A percentile compares a stretch with the other conserved stretches of the same genome.
These are phyloP conservation scores for Chrysanthemum seticuspe DNA, from an alignment of 129 eudicot species.

Conservation along the genomic window DNA sequence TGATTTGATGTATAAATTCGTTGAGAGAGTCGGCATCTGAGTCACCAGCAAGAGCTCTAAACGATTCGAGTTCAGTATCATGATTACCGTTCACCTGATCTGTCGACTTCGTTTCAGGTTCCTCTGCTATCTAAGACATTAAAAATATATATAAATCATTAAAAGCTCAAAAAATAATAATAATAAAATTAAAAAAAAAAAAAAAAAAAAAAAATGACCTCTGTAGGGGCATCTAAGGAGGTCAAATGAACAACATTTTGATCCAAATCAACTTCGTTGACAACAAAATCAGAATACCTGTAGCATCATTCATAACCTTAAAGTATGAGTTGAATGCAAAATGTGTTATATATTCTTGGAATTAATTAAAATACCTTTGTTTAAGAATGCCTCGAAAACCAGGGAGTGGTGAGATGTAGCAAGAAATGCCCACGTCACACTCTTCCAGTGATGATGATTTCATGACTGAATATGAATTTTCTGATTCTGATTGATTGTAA, in stretches of 20 bases:
- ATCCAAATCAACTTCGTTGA: slow-evolving; percentile 90
- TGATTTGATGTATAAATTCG: slow-evolving; percentile 46
- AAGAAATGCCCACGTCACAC: slow-evolving; percentile 77
- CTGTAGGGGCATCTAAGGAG: slow-evolving; percentile 59
- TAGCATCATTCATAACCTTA: neutral
- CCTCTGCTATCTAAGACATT: slow-evolving; percentile 47
- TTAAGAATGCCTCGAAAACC: slow-evolving; percentile 93
- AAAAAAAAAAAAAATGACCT: neutral
- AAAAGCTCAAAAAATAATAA: neutral
- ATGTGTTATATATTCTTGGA: too few relatives aligned
- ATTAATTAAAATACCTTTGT: slow-evolving; percentile 47
- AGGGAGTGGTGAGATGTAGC: slow-evolving; percentile 82
- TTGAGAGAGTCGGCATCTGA: slow-evolving; percentile 63
- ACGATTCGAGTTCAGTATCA: slow-evolving; percentile 62
- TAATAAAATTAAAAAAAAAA: too few relatives aligned
- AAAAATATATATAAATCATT: slow-evolving; percentile 12
- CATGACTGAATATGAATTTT: slow-evolving; percentile 12
- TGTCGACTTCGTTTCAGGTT: slow-evolving; percentile 48
- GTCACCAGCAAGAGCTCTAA: slow-evolving; percentile 81
- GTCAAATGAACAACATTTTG: slow-evolving; percentile 88
- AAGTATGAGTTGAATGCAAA: too few relatives aligned
- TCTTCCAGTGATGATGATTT: slow-evolving; percentile 47
- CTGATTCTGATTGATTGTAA: slow-evolving; percentile 15
- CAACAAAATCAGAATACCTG: slow-evolving; percentile 95
- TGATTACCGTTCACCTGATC: slow-evolving; percentile 51